Evolutionary conservation across 148 eudicot genomes (phyloP), one percentile per base, ranked within the genome.

Genomic region (Heliamphora exappendiculata): DNA sequence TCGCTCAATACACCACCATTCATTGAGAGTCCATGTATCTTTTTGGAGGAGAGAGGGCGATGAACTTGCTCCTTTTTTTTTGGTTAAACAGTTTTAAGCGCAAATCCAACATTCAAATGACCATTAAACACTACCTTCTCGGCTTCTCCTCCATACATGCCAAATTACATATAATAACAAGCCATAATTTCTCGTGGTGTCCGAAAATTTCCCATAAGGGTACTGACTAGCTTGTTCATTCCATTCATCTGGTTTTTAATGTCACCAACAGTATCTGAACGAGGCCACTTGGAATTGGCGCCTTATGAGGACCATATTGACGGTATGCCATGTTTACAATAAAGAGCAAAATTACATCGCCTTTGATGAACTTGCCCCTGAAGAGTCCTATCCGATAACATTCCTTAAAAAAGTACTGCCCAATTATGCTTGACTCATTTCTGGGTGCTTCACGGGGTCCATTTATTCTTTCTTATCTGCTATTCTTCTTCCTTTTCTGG

Each of bases 231-330:
- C 31, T 53, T n/a, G 16, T 16, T n/a, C n/a, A 29, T 54, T 79
- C 0, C 14, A 62, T 50, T 65, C 36, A 51, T 53, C 64, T 53
- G 72, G 12, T 33, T 78, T 66, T 63, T 9, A 13, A 31, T 29
- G 64, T 63, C 34, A 77, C 41, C 49, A 59, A 81, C 89, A 90
- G 98, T 88, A 92, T 80, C 78, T 94, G 80, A 94, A 94, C 63
- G 93, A 90, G 85, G 98, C 97, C n/a, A 78, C 85, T 70, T 94
- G 98, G 98, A 94, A 94, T 67, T 94, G 97, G 98, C 92, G 97
- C 11, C 70, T 92, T 31, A 94, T 92, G 97, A 92, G 82, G 90
- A 89, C 96, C 31, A 94, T 94, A 60, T 72, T 94, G 89, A 92
- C 98, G 4, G 82, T 91, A 8, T 91, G 98, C 81, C 98, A 94